Percentiles rank a stretch among this genome's conserved stretches.
These are phyloP conservation scores for Euryodendron excelsum DNA, from an alignment of 148 eudicot genomes.

Conservation along the genomic window DNA sequence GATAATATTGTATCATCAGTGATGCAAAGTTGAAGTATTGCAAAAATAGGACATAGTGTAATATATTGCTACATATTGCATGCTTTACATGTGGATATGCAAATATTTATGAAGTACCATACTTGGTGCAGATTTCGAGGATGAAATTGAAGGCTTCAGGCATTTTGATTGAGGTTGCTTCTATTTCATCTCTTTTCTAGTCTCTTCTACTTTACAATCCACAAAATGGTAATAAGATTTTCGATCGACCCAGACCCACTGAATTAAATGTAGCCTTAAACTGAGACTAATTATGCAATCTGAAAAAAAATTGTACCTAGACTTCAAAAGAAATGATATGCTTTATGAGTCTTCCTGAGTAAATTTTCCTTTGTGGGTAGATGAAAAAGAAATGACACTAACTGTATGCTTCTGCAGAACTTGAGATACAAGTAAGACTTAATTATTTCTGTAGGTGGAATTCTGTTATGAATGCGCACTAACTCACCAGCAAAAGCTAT, in stretches of 20 bases:
- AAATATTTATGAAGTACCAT: background rate
- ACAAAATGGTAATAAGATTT: background rate
- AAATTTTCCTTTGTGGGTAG: background rate
- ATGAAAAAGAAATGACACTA: background rate
- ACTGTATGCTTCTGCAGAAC: background rate
- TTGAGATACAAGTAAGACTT: background rate
- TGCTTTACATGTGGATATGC: background rate
- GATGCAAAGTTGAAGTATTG: background rate
- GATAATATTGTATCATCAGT: background rate
- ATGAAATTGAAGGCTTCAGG: background rate
- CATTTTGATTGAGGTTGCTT: conserved; percentile 4
- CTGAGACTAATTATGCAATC: background rate
- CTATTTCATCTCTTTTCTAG: conserved; percentile 5
- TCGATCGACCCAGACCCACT: background rate
- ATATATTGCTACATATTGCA: background rate
- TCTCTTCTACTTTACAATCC: background rate
- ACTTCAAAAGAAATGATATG: background rate
- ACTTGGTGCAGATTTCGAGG: background rate
- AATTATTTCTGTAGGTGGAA: background rate
- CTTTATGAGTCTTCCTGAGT: background rate
- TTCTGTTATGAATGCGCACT: background rate
- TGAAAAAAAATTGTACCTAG: background rate
- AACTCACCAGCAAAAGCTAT: background rate
- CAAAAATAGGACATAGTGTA: background rate
- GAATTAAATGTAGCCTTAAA: background rate